These are phyloP conservation scores for Amyloporia xantha DNA, from an alignment of 768 basidiomycete species.

Conservation along the genomic window DNA sequence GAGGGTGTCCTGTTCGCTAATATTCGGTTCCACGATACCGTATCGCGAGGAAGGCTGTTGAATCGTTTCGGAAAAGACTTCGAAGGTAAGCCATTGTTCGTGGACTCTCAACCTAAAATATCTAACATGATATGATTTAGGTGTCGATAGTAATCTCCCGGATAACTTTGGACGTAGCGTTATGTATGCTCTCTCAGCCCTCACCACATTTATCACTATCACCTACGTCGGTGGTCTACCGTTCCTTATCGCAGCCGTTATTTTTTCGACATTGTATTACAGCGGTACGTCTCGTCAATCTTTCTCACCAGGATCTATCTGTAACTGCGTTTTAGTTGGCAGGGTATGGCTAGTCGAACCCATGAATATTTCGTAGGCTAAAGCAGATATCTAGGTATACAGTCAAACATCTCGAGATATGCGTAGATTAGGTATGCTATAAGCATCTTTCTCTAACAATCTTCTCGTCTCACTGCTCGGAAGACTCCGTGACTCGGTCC, in stretches of 20 bases:
- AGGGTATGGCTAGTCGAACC: no score
- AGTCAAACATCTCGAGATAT: slow-evolving; percentile 86
- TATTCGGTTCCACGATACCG: slow-evolving; percentile 90
- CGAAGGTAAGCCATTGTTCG: slow-evolving; percentile 46
- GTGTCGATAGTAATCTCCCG: slow-evolving; percentile 75
- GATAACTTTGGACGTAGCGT: slow-evolving; percentile 83
- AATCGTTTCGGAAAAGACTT: slow-evolving; percentile 91
- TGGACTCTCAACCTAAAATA: no score
- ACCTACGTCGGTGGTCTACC: slow-evolving; percentile 73
- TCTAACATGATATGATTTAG: slow-evolving; percentile 39
- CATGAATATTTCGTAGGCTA: no score
- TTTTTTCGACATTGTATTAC: slow-evolving; percentile 61
- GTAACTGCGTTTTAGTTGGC: slow-evolving; percentile 22
- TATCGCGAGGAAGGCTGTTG: slow-evolving; percentile 75
- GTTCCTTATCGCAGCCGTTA: slow-evolving; percentile 55
- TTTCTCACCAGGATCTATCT: slow-evolving; percentile 11
- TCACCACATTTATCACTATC: slow-evolving; percentile 68
- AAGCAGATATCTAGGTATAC: slow-evolving; percentile 40
- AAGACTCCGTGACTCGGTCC: slow-evolving; percentile 39
- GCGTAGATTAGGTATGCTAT: slow-evolving; percentile 59
- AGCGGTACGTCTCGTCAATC: slow-evolving; percentile 43
- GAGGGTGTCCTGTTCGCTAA: slow-evolving; percentile 82
- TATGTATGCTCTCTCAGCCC: slow-evolving; percentile 60
- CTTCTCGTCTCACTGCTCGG: neutral
- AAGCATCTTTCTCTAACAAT: slow-evolving; percentile 13